Conservation (phyloP, 2,329 filamentous ascomycete species). For the Verticillium tricorpus region DNA sequence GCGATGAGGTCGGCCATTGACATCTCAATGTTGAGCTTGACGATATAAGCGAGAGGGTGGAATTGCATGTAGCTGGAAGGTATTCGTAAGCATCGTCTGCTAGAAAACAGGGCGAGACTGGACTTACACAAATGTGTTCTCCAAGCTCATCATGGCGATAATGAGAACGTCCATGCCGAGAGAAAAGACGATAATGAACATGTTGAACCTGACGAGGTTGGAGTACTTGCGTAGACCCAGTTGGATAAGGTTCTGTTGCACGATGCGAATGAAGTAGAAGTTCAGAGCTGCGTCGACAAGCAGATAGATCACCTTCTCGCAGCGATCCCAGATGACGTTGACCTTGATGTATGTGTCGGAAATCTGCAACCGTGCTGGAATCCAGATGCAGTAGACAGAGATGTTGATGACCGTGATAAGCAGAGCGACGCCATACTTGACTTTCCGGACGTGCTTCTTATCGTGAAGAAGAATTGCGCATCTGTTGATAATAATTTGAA, state of each 20-base stretch:
- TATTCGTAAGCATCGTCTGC: neutral
- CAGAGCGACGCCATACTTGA: conserved; percentile 39
- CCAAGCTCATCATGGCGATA: neutral
- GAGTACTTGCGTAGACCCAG: conserved; percentile 45
- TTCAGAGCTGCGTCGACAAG: conserved; percentile 41
- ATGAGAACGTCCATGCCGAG: conserved; percentile 18
- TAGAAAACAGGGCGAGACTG: neutral
- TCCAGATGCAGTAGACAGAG: conserved; percentile 46
- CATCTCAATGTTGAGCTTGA: conserved; percentile 52
- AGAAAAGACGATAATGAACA: conserved; percentile 19
- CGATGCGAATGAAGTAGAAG: conserved; percentile 38
- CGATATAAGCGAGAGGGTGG: conserved; percentile 45
- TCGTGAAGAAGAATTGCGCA: conserved; percentile 3
- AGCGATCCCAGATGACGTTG: conserved; percentile 45
- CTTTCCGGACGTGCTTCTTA: neutral
- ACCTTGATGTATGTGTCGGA: conserved; percentile 31
- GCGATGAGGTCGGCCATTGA: conserved; percentile 47
- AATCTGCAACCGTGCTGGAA: conserved; percentile 40
- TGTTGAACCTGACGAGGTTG: conserved; percentile 31
- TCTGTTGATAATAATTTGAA: conserved; percentile 50
- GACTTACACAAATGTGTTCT: conserved; percentile 14
- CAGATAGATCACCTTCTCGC: conserved; percentile 42
- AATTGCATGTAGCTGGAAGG: conserved; percentile 22
- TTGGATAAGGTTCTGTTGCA: conserved; percentile 38
- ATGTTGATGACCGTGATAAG: conserved; percentile 42